Evolutionary conservation across 2,329 filamentous ascomycete genomes (phyloP).

Genomic region (Colletotrichum gloeosporioides): DNA sequence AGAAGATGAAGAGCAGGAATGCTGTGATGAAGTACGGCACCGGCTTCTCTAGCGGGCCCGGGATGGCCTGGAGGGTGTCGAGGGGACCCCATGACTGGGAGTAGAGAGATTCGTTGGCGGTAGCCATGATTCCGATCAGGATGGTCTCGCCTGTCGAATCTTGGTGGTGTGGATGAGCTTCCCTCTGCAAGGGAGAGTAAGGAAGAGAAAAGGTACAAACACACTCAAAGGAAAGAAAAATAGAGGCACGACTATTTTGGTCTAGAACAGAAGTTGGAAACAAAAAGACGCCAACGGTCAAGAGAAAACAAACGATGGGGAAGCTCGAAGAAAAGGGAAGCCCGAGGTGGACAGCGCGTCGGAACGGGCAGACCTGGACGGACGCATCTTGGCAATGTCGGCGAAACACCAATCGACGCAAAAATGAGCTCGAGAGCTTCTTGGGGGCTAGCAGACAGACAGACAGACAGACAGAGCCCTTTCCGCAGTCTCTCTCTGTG

Average conservation of each 20-base stretch:
- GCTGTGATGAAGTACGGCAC: conserved; percentile 17
- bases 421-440: conserved; percentile 14
- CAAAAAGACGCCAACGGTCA: not conserved
- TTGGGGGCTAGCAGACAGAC: not conserved
- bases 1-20: conserved; percentile 13
- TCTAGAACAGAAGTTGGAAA: not conserved
- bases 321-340: conserved; percentile 16
- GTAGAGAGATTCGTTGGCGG: conserved; percentile 13
- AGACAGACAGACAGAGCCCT: not conserved
- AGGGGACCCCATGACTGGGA: conserved; percentile 12
- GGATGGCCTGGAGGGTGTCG: conserved; percentile 12
- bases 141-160: not conserved
- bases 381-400: conserved; percentile 5
- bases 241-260: not conserved
- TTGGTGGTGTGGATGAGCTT: not conserved
- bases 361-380: conserved; percentile 8
- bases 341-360: conserved; percentile 3
- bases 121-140: conserved; percentile 7
- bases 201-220: not conserved
- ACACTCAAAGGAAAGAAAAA: not conserved
- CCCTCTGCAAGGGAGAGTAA: not conserved
- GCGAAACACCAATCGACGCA: conserved; percentile 12
- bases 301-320: not conserved
- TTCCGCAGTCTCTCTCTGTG: not conserved
- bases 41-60: conserved; percentile 12